Base-by-base conservation (phyloP, 129 eudicot species). In the Flaveria bidentis region DNA sequence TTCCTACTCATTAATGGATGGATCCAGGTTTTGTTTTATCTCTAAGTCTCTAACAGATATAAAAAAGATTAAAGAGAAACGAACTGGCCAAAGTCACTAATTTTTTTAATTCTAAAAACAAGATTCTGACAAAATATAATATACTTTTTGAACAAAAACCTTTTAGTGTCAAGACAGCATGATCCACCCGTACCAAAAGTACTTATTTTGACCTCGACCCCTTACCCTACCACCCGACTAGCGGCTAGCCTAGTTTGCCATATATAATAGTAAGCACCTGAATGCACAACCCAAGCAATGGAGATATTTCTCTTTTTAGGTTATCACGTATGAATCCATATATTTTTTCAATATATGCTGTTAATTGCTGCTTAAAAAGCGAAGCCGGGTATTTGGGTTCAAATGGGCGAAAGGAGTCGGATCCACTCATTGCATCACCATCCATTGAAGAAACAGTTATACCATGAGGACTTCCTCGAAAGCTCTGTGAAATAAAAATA, bases 371-470 rank as follows among this genome's bases (percentile, higher is more conserved):
- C 71, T 93, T 93, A 67, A 93, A 93, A 76, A 91, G 89, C 83
- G 87, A 77, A 64, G 98, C 93, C 14, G 98, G 97, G 82, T 93
- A 93, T 81, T 87, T 88, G 73, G 96, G 89, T 75, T 93, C 98
- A 73, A 88, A 77, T 76, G 79, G 89, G 55, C 84, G 83, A 72
- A 84, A 52, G 14, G 81, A 76, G 68, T 87, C 87, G 26, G 22
- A 70, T 81, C 88, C 84, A 78, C 92, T 74, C 50, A 85, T 75
- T 47, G 77, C 28, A 64, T 87, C 96, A 71, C 84, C 87, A 66
- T 82, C 83, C 42, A 76, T 61, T 45, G 80, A 33, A 73, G 93
- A 76, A 78, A 93, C 83, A 73, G 82, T 85, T 67, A 85, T 78
- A n/a, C 88, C 86, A 58, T 53, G 91, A 60, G 93, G 98, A 70